A percentile compares a stretch with the other conserved stretches of the same genome.
These are phyloP conservation scores for Penicillium crystallinum DNA, from an alignment of 495 filamentous ascomycete species.

Conservation along the genomic window DNA sequence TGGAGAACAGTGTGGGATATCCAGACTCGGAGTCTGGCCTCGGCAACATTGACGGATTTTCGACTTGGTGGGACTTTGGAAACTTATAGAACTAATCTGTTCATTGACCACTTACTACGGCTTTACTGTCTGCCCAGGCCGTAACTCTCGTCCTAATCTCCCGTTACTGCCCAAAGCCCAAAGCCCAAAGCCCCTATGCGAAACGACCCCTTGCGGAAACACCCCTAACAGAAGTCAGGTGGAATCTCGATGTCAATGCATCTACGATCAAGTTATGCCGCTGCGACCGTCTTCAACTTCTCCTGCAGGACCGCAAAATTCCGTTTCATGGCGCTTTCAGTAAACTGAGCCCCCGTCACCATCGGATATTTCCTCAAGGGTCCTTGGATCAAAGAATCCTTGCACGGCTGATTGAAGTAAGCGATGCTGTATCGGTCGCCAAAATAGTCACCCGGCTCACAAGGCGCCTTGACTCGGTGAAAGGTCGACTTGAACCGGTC, in stretches of 20 bases:
- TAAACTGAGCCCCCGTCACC: slow-evolving; percentile 56
- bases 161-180: too few species aligned
- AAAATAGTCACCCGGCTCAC: slow-evolving; percentile 48
- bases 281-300: slow-evolving; percentile 26
- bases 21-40: slow-evolving; percentile 28
- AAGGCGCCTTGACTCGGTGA: slow-evolving; percentile 57
- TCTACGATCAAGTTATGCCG: slow-evolving; percentile 5
- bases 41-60: slow-evolving; percentile 34
- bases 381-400: slow-evolving; percentile 55
- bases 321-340: slow-evolving; percentile 51
- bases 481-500: slow-evolving; percentile 64
- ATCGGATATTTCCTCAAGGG: slow-evolving; percentile 56
- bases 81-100: slow-evolving; percentile 31
- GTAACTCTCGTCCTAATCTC: slow-evolving; percentile 5
- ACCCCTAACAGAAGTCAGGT: slow-evolving; percentile 1
- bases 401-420: slow-evolving; percentile 62
- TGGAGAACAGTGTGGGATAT: slow-evolving; percentile 35
- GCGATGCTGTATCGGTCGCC: slow-evolving; percentile 58
- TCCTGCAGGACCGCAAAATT: slow-evolving; percentile 46
- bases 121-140: slow-evolving; percentile 16
- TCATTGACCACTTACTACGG: slow-evolving; percentile 21
- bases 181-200: background rate
- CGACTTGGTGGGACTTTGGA: slow-evolving; percentile 44
- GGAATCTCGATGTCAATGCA: background rate
- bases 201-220: slow-evolving; percentile 1